Evolutionary conservation across 1,139 yeast genomes (phyloP).

Genomic region (Diutina scorzettiae): DNA sequence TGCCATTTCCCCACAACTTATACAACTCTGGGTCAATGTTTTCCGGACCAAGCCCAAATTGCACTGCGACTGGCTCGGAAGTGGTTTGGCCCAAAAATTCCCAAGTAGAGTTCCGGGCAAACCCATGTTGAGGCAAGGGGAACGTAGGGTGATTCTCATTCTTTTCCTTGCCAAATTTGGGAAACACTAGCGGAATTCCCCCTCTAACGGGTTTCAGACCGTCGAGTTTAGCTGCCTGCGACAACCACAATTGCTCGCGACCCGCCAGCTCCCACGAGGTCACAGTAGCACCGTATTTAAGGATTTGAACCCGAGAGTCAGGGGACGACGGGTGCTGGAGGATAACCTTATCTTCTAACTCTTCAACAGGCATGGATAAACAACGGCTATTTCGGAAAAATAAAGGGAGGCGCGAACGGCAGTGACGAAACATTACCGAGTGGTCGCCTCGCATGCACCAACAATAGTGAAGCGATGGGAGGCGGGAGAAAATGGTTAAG

Average conservation of each 20-base stretch:
- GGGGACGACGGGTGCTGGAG: slow-evolving; percentile 44
- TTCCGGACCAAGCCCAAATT: slow-evolving; percentile 84
- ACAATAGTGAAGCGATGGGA: too few species aligned
- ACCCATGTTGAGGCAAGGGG: slow-evolving; percentile 85
- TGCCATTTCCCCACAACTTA: slow-evolving; percentile 34
- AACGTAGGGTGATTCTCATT: slow-evolving; percentile 24
- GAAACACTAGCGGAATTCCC: slow-evolving; percentile 93
- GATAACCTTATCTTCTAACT: background rate
- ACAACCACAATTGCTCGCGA: slow-evolving; percentile 54
- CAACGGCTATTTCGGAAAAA: too few species aligned
- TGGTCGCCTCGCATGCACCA: too few species aligned
- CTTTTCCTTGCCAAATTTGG: slow-evolving; percentile 73
- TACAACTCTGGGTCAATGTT: slow-evolving; percentile 58
- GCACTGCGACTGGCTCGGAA: slow-evolving; percentile 49
- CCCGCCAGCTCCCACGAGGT: slow-evolving; percentile 65
- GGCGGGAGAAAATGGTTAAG: too few species aligned
- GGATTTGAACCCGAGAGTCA: slow-evolving; percentile 46
- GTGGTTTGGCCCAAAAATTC: slow-evolving; percentile 80
- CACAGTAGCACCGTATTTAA: slow-evolving; percentile 83
- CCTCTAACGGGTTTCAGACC: slow-evolving; percentile 93
- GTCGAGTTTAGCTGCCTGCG: slow-evolving; percentile 69
- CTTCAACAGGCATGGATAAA: slow-evolving; percentile 1
- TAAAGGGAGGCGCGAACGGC: too few species aligned
- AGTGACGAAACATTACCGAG: too few species aligned
- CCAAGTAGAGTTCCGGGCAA: slow-evolving; percentile 85